phyloP scores from a whole-genome alignment of 169 alveolate species.

The Amoebophrya sp. region DNA sequence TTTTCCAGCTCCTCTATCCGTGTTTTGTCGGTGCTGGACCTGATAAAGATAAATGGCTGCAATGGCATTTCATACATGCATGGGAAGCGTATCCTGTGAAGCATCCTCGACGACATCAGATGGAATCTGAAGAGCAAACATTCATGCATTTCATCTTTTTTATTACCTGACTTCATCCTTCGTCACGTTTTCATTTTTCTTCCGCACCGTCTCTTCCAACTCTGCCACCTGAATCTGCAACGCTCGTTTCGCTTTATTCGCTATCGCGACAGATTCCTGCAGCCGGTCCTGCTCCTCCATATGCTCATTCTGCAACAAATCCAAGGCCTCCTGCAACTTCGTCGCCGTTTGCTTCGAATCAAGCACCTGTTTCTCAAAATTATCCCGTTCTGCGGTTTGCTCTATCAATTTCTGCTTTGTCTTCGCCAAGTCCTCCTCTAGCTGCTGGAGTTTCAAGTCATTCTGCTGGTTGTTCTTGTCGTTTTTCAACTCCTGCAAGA shows the following conservation, averaged over 20 bases:
- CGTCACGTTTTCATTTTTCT: neutral
- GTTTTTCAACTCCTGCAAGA: neutral
- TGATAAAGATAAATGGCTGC: no score
- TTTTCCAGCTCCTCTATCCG: neutral
- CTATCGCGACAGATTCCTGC: neutral
- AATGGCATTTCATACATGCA: no score
- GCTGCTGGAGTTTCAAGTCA: neutral
- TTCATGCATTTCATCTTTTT: no score
- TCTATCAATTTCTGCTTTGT: neutral
- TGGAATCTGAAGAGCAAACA: no score
- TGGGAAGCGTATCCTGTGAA: no score
- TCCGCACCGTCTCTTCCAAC: neutral
- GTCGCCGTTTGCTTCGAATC: no score
- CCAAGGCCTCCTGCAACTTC: neutral
- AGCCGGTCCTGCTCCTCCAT: neutral
- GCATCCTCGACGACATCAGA: no score
- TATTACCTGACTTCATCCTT: neutral
- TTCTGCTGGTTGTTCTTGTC: neutral
- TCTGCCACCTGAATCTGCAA: neutral
- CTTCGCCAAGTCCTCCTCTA: neutral
- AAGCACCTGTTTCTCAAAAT: no score
- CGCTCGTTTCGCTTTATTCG: neutral
- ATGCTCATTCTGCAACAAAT: neutral
- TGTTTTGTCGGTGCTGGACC: neutral
- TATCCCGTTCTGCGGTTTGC: no score